Percentiles rank a stretch among this genome's conserved stretches.
Conservation (phyloP, 23 red algal species). For the Gracilaria gracilis region DNA sequence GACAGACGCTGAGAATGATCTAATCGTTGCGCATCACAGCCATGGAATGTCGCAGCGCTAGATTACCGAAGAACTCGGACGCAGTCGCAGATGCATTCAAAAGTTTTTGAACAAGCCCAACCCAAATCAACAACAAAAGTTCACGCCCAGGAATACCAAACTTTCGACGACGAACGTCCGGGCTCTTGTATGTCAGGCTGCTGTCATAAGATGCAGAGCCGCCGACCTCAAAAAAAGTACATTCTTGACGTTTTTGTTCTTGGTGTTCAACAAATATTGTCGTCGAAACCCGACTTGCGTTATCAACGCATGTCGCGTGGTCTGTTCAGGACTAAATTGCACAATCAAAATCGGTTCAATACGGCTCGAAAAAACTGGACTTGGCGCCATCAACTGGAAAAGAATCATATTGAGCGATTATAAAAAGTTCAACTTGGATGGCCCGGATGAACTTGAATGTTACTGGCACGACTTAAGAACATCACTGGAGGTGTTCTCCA, state of each 20-base stretch:
- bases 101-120: not conserved
- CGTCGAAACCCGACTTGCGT: not conserved
- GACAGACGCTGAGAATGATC: not conserved
- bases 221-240: not conserved
- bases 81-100: not conserved
- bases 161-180: not conserved
- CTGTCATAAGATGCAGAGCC: not conserved
- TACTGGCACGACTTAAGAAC: not conserved
- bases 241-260: not conserved
- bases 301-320: not conserved
- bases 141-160: not conserved
- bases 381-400: not conserved
- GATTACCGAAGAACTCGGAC: not conserved
- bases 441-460: not conserved
- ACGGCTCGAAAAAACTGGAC: not conserved
- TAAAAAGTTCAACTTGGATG: not conserved
- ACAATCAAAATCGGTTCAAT: too few relatives aligned
- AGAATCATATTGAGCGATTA: not conserved
- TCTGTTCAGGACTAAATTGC: not conserved
- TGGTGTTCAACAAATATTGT: not conserved
- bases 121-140: not conserved
- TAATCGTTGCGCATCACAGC: not conserved
- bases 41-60: not conserved
- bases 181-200: not conserved
- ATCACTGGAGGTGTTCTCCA: not conserved